Evolutionary conservation across 2,329 filamentous ascomycete species (phyloP), one percentile per base, ranked within the genome.

Genomic region (Talaromyces albobiverticillius): DNA sequence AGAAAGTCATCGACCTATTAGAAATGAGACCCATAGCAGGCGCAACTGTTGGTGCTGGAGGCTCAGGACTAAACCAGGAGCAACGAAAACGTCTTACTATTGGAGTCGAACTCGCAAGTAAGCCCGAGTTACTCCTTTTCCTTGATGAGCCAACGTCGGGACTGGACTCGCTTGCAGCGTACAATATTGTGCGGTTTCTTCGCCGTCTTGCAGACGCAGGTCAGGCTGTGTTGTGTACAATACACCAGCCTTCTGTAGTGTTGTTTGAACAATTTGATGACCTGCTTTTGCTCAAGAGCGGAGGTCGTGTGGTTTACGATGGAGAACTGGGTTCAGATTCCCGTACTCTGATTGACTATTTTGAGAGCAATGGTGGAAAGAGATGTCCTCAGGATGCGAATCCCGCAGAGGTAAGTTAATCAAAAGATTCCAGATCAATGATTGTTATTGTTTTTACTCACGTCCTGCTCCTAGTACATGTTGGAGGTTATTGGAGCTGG

Each of bases 211-310:
- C 83, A 1, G 80, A 83, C n/a, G 87, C 88, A 2, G 91, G 90
- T 1, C 91, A 95, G 67, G 90, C 90, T 9, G 90, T 95, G 61
- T 80, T 95, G 3, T 95, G 90, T 73, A 95, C 91, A 0, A 95
- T 95, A 59, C 91, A 95, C 69, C 91, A 95, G 68, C 90, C 91
- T 1, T 93, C 91, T 60, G 88, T 89, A 14, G 85, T 89, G 0
- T 79, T 95, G 0, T 95, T 96, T 62, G 89, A 94, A 69, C 87
- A 91, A 70, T 96, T 95, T 60, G 90, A 95, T 67, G 82, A 90
- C 11, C 79, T 96, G 2, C 76, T 95, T 4, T 79, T 95, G 2
- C 79, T 95, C 2, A 84, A 93, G 70, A 81, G 82, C 38, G 90
- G 90, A 56, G 90, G 90, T 3, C 81, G 86, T 52, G 89, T 88